Evolutionary conservation across 2,329 filamentous ascomycete species (phyloP).

Genomic region (Colletotrichum sp.): DNA sequence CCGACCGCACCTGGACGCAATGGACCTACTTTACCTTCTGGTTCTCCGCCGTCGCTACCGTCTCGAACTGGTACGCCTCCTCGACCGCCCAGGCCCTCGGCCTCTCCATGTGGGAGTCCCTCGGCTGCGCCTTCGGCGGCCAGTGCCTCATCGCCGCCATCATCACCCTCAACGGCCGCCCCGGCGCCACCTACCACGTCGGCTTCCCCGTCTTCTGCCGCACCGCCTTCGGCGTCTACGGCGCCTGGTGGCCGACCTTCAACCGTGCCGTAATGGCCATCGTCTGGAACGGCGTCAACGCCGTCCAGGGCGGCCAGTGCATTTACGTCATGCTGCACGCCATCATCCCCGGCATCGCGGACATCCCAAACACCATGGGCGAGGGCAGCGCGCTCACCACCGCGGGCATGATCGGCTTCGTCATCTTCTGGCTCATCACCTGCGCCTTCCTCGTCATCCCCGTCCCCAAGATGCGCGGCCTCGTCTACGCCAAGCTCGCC

Average conservation of each 20-base stretch:
- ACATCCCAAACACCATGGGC: conserved; percentile 44
- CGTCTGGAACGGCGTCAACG: conserved; percentile 50
- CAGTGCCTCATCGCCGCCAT: conserved; percentile 43
- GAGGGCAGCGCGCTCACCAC: conserved; percentile 42
- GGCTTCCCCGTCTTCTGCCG: conserved; percentile 46
- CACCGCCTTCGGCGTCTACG: conserved; percentile 47
- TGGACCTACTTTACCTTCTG: conserved; percentile 47
- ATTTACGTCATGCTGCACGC: conserved; percentile 42
- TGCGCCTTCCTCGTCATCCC: conserved; percentile 43
- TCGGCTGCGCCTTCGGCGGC: conserved; percentile 45
- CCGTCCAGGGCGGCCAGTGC: conserved; percentile 37
- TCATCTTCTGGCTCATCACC: conserved; percentile 44
- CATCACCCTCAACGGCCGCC: conserved; percentile 45
- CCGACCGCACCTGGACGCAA: conserved; percentile 45
- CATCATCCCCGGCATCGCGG: conserved; percentile 43
- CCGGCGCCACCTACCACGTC: conserved; percentile 48
- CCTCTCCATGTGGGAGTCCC: conserved; percentile 54
- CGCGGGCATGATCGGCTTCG: conserved; percentile 46
- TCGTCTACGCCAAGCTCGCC: conserved; percentile 29
- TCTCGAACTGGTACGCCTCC: conserved; percentile 42
- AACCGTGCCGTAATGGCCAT: conserved; percentile 49
- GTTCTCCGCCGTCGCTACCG: conserved; percentile 44
- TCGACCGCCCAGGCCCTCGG: conserved; percentile 45
- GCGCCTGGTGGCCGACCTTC: conserved; percentile 48
- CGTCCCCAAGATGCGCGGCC: conserved; percentile 24